These are phyloP conservation scores for Scedosporium boydii DNA, from an alignment of 2,329 filamentous ascomycete genomes.

Conservation along the genomic window DNA sequence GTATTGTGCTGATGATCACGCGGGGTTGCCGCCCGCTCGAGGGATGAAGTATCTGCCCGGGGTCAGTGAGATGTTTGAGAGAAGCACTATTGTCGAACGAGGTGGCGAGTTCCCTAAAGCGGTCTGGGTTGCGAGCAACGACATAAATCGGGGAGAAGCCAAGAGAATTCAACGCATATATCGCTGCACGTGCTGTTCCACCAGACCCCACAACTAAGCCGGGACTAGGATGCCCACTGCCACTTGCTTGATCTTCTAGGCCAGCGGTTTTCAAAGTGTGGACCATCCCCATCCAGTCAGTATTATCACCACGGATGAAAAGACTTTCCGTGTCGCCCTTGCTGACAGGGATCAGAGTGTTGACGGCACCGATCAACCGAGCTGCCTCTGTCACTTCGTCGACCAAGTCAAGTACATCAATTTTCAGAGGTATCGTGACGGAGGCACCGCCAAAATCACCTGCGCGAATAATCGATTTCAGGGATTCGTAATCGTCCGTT, in stretches of 20 bases:
- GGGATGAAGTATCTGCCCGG: slow-evolving; percentile 23
- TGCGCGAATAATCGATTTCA: slow-evolving; percentile 56
- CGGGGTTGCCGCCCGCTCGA: slow-evolving; percentile 38
- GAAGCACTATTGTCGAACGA: slow-evolving; percentile 69
- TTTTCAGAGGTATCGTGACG: slow-evolving; percentile 90
- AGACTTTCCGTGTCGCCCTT: slow-evolving; percentile 29
- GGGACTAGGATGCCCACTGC: background rate
- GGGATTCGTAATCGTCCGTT: slow-evolving; percentile 53
- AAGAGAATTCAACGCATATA: slow-evolving; percentile 78
- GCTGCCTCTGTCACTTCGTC: slow-evolving; percentile 75
- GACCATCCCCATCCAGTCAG: slow-evolving; percentile 90
- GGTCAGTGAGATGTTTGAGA: slow-evolving; percentile 48
- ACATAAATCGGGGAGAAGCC: slow-evolving; percentile 81
- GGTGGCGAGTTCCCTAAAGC: slow-evolving; percentile 56
- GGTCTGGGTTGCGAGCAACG: slow-evolving; percentile 63
- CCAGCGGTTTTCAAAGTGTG: slow-evolving; percentile 65
- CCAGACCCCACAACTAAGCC: slow-evolving; percentile 78
- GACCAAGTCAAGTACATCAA: slow-evolving; percentile 73
- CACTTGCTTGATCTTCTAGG: slow-evolving; percentile 29
- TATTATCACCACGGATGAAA: slow-evolving; percentile 77
- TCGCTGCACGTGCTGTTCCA: slow-evolving; percentile 82
- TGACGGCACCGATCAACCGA: slow-evolving; percentile 79
- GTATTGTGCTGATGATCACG: slow-evolving; percentile 84
- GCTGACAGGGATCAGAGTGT: slow-evolving; percentile 68
- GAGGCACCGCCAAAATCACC: slow-evolving; percentile 84